Conservation (phyloP, 768 basidiomycete genomes). For the Boletus insuetus region DNA sequence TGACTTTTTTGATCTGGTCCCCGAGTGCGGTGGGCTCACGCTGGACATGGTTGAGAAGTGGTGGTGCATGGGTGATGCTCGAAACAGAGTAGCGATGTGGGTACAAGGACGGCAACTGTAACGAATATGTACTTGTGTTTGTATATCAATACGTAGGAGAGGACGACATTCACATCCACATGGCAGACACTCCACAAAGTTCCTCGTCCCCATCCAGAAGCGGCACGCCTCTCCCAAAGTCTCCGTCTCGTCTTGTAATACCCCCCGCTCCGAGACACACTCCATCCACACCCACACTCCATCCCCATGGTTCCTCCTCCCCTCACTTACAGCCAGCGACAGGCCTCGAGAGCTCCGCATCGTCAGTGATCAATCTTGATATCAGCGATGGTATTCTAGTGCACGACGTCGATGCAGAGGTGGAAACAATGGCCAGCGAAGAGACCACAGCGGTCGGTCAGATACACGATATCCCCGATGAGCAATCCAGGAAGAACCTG, state of each 20-base stretch:
- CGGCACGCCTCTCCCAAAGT: constrained; percentile 34
- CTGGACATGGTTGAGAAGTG: constrained; percentile 77
- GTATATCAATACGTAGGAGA: constrained; percentile 1
- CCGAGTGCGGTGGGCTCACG: constrained; percentile 22
- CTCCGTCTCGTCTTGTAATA: constrained; percentile 54
- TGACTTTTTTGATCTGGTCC: constrained; percentile 59
- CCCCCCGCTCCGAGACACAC: constrained; percentile 50
- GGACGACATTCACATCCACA: constrained; percentile 4
- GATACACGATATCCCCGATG: constrained; percentile 44
- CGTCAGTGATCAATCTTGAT: constrained; percentile 68
- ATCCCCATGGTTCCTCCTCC: constrained; percentile 43
- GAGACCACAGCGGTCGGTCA: constrained; percentile 47
- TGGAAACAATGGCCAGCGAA: constrained; percentile 53
- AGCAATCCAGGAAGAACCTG: constrained; percentile 59
- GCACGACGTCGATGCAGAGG: constrained; percentile 65
- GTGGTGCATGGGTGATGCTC: constrained; percentile 80
- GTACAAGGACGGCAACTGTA: constrained; percentile 54
- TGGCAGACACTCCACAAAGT: constrained; percentile 24
- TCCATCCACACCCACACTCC: constrained; percentile 55
- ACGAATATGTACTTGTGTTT: constrained; percentile 11
- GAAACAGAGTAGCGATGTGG: constrained; percentile 71
- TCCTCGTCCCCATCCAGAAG: constrained; percentile 36
- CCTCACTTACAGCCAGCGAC: constrained; percentile 29
- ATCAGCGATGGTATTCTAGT: constrained; percentile 67
- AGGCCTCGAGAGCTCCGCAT: constrained; percentile 61